Percentiles rank a stretch among this genome's conserved stretches.
phyloP scores from a whole-genome alignment of 306 rosid genomes.

The Casuarina cunninghamiana region DNA sequence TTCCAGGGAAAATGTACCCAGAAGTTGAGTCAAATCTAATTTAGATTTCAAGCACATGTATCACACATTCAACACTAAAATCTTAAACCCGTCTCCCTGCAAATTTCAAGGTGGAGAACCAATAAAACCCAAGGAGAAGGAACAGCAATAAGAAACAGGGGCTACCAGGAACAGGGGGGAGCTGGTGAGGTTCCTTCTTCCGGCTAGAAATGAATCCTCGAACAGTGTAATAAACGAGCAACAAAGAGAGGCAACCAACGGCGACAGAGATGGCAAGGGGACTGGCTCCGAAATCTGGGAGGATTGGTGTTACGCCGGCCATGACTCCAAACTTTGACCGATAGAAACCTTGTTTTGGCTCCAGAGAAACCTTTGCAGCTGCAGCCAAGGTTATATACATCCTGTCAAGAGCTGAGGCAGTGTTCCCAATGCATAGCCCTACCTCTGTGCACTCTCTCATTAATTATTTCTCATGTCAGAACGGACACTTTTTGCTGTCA shows the following conservation, averaged over 20 bases:
- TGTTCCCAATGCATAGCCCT: no score
- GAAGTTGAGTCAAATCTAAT: neutral
- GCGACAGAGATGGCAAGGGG: slow-evolving; percentile 36
- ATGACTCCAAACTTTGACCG: neutral
- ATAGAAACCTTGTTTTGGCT: neutral
- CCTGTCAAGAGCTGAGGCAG: no score
- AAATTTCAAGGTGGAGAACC: neutral
- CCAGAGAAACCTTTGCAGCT: neutral
- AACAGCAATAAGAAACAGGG: neutral
- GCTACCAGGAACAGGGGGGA: slow-evolving; percentile 70
- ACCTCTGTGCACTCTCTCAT: no score
- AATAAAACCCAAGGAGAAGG: neutral
- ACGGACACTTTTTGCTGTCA: no score
- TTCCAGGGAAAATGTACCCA: slow-evolving; percentile 1
- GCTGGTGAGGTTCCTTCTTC: slow-evolving; percentile 27
- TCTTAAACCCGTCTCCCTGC: no score
- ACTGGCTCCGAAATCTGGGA: slow-evolving; percentile 18
- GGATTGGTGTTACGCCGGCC: slow-evolving; percentile 20
- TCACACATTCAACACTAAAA: neutral
- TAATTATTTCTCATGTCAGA: no score
- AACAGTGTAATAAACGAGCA: slow-evolving; percentile 24
- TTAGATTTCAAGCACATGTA: neutral
- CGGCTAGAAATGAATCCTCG: neutral
- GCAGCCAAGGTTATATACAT: neutral
- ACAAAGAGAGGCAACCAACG: slow-evolving; percentile 53